These are phyloP conservation scores for Actinidia arguta DNA, from an alignment of 179 eudicot species.

Conservation along the genomic window DNA sequence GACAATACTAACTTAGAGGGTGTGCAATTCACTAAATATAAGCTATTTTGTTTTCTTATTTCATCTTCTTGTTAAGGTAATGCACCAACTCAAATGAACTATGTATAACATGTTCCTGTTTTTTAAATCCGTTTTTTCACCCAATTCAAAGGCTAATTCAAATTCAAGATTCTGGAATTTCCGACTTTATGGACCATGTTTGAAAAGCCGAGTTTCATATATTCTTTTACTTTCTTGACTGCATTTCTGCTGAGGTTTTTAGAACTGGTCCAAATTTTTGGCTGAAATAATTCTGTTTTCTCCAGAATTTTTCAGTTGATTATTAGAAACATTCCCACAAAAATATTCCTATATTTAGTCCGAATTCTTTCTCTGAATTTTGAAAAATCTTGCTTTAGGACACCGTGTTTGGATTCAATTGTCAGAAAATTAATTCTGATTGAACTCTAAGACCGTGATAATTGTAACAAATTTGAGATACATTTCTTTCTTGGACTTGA, in stretches of 20 bases:
- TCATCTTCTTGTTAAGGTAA: no score
- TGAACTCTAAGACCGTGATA: not conserved
- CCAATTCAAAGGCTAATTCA: no score
- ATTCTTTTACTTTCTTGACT: not conserved
- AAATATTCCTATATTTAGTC: not conserved
- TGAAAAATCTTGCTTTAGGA: not conserved
- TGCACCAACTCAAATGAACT: no score
- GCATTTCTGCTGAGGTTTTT: not conserved
- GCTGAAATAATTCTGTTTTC: not conserved
- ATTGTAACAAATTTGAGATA: not conserved
- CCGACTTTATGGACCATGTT: not conserved
- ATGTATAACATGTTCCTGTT: not conserved
- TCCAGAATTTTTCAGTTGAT: not conserved
- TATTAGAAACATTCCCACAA: not conserved
- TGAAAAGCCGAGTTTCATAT: not conserved
- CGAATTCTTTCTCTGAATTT: not conserved
- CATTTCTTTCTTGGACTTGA: not conserved
- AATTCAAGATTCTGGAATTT: no score
- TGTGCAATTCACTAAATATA: not conserved
- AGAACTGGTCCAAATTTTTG: conserved; percentile 1
- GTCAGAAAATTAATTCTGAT: not conserved
- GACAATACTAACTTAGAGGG: no score
- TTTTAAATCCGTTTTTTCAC: no score
- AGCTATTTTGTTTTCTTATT: not conserved
- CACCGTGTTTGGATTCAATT: not conserved